These are phyloP conservation scores for Microcyclospora pomicola DNA, from an alignment of 2,329 filamentous ascomycete species.

Conservation along the genomic window DNA sequence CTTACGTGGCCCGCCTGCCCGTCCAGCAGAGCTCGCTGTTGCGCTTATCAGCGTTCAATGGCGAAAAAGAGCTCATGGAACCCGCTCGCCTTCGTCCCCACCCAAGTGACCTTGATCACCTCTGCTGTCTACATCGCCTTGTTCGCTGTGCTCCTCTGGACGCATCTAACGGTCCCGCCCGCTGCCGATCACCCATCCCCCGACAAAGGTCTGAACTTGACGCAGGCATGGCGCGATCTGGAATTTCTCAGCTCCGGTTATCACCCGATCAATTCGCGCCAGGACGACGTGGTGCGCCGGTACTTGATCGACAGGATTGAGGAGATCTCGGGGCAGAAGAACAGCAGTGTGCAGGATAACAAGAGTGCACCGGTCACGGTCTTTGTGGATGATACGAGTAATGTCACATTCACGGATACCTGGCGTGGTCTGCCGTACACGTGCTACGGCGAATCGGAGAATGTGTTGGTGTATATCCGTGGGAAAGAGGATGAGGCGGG, in stretches of 20 bases:
- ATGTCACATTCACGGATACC: conserved; percentile 46
- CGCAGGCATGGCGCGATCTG: conserved; percentile 76
- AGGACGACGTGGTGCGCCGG: conserved; percentile 65
- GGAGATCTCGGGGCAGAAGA: conserved; percentile 44
- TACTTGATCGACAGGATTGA: conserved; percentile 62
- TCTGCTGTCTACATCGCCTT: conserved; percentile 65
- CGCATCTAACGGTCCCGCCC: conserved; percentile 60
- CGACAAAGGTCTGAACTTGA: conserved; percentile 58
- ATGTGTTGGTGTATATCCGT: conserved; percentile 82
- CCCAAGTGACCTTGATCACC: conserved; percentile 69
- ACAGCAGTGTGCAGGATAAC: conserved; percentile 37
- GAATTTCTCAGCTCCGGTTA: conserved; percentile 58
- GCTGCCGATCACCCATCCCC: conserved; percentile 49
- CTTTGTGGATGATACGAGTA: conserved; percentile 67
- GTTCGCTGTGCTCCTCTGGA: conserved; percentile 55
- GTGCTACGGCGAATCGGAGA: conserved; percentile 84
- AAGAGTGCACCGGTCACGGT: conserved; percentile 37
- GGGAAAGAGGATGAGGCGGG: conserved; percentile 58
- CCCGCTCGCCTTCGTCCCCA: conserved; percentile 60
- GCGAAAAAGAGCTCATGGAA: conserved; percentile 16
- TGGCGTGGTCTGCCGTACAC: conserved; percentile 13
- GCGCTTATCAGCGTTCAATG: conserved; percentile 2
- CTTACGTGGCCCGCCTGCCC: no score
- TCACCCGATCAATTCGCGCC: conserved; percentile 78
- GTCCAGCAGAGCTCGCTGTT: neutral